Evolutionary conservation across 2,329 filamentous ascomycete genomes (phyloP).

Genomic region (Plectosphaerella plurivora): DNA sequence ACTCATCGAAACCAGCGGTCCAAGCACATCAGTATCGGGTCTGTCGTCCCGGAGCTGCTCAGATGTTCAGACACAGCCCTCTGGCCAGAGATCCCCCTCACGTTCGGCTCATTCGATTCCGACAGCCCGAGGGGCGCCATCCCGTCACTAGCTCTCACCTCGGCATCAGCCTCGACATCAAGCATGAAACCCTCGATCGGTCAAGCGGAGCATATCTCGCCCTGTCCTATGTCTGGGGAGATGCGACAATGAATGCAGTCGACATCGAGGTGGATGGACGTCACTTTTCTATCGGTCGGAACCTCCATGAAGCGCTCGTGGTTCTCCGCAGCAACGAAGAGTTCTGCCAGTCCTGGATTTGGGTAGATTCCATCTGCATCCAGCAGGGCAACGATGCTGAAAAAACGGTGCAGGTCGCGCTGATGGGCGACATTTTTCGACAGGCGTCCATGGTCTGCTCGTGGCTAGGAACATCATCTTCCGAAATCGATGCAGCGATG

Average conservation of each 20-base stretch:
- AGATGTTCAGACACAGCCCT: neutral
- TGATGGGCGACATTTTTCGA: conserved; percentile 13
- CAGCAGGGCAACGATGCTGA: conserved; percentile 12
- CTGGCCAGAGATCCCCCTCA: conserved; percentile 3
- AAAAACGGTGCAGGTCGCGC: conserved; percentile 12
- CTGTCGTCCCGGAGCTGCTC: too few species aligned
- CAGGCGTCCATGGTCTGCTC: conserved; percentile 11
- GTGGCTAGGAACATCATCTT: conserved; percentile 11
- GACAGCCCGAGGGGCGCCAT: neutral
- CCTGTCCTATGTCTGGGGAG: conserved; percentile 16
- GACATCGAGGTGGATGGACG: conserved; percentile 5
- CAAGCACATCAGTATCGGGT: too few species aligned
- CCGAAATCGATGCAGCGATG: neutral
- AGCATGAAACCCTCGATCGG: conserved; percentile 4
- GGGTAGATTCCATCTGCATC: conserved; percentile 17
- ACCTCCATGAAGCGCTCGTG: conserved; percentile 2
- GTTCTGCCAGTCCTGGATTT: conserved; percentile 5
- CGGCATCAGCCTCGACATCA: conserved; percentile 9
- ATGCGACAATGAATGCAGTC: neutral
- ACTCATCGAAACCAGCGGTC: too few species aligned
- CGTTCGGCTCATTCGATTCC: conserved; percentile 12
- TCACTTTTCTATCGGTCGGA: conserved; percentile 1
- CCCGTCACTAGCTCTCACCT: neutral
- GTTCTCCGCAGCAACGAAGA: conserved; percentile 4
- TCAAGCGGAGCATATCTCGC: conserved; percentile 7